Percentiles rank a stretch among this genome's conserved stretches.
These are phyloP conservation scores for Hydrangea macrophylla DNA, from an alignment of 148 eudicot species.

Conservation along the genomic window DNA sequence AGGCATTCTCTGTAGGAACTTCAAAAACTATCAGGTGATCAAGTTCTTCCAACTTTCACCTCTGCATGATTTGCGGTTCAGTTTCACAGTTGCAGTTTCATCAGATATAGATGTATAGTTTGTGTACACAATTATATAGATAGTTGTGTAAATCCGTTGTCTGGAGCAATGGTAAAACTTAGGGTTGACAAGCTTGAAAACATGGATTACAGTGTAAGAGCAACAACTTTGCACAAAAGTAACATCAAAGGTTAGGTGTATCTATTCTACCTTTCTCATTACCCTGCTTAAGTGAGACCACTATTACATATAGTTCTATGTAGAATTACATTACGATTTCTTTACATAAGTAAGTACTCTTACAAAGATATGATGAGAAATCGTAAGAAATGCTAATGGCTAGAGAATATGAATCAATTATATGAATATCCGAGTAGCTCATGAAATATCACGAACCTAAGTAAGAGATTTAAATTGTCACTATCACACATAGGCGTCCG, in stretches of 20 bases:
- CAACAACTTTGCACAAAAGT: no score
- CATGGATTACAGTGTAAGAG: no score
- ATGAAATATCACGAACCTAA: background rate
- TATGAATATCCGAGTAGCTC: background rate
- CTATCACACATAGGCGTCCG: background rate
- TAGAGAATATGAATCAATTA: background rate
- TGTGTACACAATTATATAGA: no score
- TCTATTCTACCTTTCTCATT: background rate
- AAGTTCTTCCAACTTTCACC: background rate
- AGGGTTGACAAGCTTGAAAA: no score
- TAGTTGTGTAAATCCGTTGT: no score
- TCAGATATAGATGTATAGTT: no score
- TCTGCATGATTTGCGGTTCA: no score
- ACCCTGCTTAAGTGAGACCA: background rate
- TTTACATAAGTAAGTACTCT: background rate
- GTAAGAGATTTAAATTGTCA: background rate
- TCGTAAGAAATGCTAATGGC: background rate
- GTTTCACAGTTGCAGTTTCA: background rate
- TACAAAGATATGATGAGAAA: background rate
- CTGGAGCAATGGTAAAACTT: no score
- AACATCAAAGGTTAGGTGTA: no score
- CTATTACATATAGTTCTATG: background rate
- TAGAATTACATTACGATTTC: background rate
- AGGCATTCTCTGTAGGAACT: constrained; percentile 59
- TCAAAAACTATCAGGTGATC: constrained; percentile 54